These are phyloP conservation scores for Abrus pulchellus DNA, from an alignment of 306 rosid genomes.

Conservation along the genomic window DNA sequence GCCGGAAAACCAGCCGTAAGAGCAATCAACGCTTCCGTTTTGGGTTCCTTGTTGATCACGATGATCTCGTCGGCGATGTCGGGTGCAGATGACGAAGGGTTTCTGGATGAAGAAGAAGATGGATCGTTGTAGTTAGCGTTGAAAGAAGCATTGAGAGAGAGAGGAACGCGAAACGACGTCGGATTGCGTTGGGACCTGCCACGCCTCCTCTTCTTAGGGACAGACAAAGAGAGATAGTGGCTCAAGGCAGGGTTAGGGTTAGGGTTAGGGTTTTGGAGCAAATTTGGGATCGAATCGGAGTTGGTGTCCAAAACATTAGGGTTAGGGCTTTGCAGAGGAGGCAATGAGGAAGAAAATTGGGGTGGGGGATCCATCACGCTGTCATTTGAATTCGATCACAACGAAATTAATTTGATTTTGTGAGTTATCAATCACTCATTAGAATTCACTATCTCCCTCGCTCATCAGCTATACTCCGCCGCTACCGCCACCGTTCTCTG, in stretches of 20 bases:
- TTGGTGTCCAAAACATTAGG: constrained; percentile 41
- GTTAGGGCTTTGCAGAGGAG: constrained; percentile 62
- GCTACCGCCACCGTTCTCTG: neutral
- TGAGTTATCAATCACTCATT: neutral
- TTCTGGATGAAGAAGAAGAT: constrained; percentile 51
- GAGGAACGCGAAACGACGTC: constrained; percentile 66
- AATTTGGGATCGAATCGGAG: constrained; percentile 54
- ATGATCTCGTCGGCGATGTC: constrained; percentile 86
- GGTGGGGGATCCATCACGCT: constrained; percentile 52
- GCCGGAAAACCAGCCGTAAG: constrained; percentile 91
- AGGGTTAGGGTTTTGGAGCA: constrained; percentile 48
- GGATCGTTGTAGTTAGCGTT: constrained; percentile 52
- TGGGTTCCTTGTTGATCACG: constrained; percentile 86
- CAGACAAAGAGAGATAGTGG: constrained; percentile 67
- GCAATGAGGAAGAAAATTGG: constrained; percentile 54
- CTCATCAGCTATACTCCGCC: neutral
- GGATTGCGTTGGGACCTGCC: constrained; percentile 84
- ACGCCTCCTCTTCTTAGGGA: constrained; percentile 90
- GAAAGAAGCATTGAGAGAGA: constrained; percentile 44
- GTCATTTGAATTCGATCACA: neutral
- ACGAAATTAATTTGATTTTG: neutral
- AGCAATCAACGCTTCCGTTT: constrained; percentile 84
- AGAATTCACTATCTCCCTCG: neutral
- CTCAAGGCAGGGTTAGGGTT: constrained; percentile 37
- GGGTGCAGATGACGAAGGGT: constrained; percentile 33